Conservation (phyloP, 2,329 filamentous ascomycete genomes). For the Hypoxylon sp. region DNA sequence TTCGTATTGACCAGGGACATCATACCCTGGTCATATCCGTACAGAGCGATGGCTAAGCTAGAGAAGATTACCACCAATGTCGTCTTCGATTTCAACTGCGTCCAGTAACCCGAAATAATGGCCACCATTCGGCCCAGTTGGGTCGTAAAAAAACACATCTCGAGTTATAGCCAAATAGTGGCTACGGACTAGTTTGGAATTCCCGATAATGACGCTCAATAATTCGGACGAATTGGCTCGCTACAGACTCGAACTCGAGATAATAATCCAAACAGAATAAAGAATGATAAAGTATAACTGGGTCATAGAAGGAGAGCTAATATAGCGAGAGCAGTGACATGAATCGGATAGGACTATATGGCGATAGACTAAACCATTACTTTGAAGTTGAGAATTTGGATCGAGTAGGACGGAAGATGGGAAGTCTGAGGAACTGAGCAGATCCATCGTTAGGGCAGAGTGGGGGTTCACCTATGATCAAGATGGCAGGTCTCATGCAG, state of each 20-base stretch:
- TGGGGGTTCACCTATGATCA: neutral
- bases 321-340: neutral
- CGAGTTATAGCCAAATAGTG: neutral
- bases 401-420: neutral
- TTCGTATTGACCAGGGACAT: conserved; percentile 58
- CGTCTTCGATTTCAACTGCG: conserved; percentile 51
- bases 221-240: neutral
- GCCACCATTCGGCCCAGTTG: neutral
- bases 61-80: conserved; percentile 57
- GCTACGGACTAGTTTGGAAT: neutral
- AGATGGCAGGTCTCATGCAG: conserved; percentile 5
- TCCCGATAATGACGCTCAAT: neutral
- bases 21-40: conserved; percentile 57
- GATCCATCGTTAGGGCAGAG: neutral
- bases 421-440: neutral
- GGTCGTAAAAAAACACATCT: neutral
- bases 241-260: neutral
- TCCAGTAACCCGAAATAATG: neutral
- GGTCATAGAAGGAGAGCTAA: neutral
- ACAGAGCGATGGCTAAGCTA: conserved; percentile 57
- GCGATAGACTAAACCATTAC: neutral
- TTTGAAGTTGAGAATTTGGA: neutral
- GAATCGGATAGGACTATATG: neutral
- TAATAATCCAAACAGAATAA: neutral
- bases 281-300: neutral